These are phyloP conservation scores for Hamamelis virginiana DNA, from an alignment of 164 flowering plant species.

Conservation along the genomic window DNA sequence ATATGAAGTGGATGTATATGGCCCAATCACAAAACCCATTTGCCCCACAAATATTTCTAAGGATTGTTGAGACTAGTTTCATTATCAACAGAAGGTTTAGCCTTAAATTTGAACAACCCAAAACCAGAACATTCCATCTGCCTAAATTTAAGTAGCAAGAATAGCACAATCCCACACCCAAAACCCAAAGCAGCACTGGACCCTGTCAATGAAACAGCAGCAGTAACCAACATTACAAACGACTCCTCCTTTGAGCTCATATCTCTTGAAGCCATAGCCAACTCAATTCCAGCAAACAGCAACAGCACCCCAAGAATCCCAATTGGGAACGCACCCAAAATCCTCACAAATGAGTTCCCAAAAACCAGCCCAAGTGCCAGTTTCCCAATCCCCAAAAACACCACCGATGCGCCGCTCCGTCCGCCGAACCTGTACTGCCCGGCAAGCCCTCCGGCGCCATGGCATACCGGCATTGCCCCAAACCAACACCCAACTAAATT, in stretches of 20 bases:
- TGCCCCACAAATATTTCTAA: not conserved
- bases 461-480: constrained; percentile 89
- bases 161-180: constrained; percentile 68
- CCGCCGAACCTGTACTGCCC: constrained; percentile 87
- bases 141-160: constrained; percentile 64
- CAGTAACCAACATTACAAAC: constrained; percentile 82
- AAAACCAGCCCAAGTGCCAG: constrained; percentile 62
- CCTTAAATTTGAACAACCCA: constrained; percentile 2
- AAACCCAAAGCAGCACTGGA: constrained; percentile 87
- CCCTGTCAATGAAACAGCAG: constrained; percentile 81
- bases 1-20: not conserved
- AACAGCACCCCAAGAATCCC: constrained; percentile 78
- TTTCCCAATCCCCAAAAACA: constrained; percentile 64
- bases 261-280: constrained; percentile 86
- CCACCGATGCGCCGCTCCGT: constrained; percentile 68
- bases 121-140: constrained; percentile 39
- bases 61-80: constrained; percentile 1
- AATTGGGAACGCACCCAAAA: constrained; percentile 60
- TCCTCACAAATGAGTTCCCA: constrained; percentile 77
- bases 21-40: not conserved
- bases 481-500: constrained; percentile 88
- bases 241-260: constrained; percentile 79
- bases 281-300: constrained; percentile 80
- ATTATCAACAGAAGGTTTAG: constrained; percentile 5
- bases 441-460: constrained; percentile 84